Evolutionary conservation across 2,329 filamentous ascomycete species (phyloP).

Genomic region (Colletotrichum tamarilloi): DNA sequence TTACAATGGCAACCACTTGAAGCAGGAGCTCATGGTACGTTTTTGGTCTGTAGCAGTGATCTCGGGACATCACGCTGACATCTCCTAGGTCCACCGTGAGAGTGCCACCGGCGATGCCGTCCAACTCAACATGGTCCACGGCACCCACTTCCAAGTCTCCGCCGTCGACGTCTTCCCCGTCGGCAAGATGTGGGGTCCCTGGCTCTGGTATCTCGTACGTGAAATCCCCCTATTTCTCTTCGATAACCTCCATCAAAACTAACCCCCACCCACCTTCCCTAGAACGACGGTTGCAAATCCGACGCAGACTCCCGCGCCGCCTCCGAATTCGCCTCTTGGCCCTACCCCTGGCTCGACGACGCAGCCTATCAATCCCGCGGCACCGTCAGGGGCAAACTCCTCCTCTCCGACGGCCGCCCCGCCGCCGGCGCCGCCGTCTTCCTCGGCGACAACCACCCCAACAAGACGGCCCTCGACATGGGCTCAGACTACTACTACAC

Average conservation of each 20-base stretch:
- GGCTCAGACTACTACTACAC: conserved; percentile 62
- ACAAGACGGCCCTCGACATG: conserved; percentile 57
- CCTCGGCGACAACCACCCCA: conserved; percentile 45
- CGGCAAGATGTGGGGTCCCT: conserved; percentile 57
- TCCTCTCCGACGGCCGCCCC: conserved; percentile 59
- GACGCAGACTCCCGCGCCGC: conserved; percentile 53
- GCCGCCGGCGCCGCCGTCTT: conserved; percentile 54
- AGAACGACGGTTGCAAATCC: conserved; percentile 58
- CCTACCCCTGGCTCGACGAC: conserved; percentile 60
- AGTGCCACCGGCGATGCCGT: conserved; percentile 61
- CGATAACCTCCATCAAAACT: not conserved
- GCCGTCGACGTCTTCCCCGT: conserved; percentile 48
- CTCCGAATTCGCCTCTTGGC: conserved; percentile 57
- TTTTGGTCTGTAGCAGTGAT: not conserved
- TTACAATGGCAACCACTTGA: conserved; percentile 62
- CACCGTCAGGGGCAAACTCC: conserved; percentile 54
- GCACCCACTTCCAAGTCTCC: conserved; percentile 57
- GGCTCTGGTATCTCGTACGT: conserved; percentile 44
- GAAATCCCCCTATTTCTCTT: not conserved
- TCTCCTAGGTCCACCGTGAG: conserved; percentile 55
- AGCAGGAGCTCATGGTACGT: conserved; percentile 59
- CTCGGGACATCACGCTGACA: not conserved
- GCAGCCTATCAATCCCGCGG: conserved; percentile 60
- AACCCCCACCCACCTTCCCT: conserved; percentile 1
- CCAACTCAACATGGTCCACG: conserved; percentile 65